Evolutionary conservation across 2,329 filamentous ascomycete species (phyloP).

Genomic region (Chrysoporthe cubensis): DNA sequence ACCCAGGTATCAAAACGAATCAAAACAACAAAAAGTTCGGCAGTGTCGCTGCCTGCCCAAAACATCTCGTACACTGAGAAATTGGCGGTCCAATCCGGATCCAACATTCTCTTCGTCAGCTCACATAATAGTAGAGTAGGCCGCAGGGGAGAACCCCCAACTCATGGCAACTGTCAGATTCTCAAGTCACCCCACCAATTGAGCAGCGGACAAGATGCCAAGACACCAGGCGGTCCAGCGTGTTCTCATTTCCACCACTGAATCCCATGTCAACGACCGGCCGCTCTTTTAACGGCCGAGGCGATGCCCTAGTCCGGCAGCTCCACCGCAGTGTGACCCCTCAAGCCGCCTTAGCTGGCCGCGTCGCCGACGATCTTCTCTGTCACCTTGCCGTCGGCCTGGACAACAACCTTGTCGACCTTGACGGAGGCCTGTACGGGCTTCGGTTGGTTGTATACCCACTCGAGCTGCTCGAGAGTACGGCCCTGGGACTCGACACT

Average conservation of each 20-base stretch:
- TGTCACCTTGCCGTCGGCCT: slow-evolving; percentile 48
- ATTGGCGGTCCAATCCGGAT: neutral
- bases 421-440: slow-evolving; percentile 54
- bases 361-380: slow-evolving; percentile 45
- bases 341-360: neutral
- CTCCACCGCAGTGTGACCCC: neutral
- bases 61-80: neutral
- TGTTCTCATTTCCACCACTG: neutral
- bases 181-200: slow-evolving; percentile 8
- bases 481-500: slow-evolving; percentile 55
- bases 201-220: neutral
- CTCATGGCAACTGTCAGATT: neutral
- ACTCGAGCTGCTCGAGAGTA: slow-evolving; percentile 54
- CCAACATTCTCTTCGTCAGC: neutral
- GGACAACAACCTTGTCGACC: slow-evolving; percentile 52
- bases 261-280: neutral
- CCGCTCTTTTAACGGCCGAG: neutral
- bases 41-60: neutral
- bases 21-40: neutral
- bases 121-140: neutral
- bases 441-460: slow-evolving; percentile 54
- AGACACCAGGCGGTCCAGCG: neutral
- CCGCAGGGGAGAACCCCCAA: neutral
- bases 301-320: neutral
- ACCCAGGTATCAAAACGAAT: neutral